Evolutionary conservation across 352 stramenopile species (phyloP), one percentile per base, ranked within the genome.

Genomic region (Globisporangium paddicum): DNA sequence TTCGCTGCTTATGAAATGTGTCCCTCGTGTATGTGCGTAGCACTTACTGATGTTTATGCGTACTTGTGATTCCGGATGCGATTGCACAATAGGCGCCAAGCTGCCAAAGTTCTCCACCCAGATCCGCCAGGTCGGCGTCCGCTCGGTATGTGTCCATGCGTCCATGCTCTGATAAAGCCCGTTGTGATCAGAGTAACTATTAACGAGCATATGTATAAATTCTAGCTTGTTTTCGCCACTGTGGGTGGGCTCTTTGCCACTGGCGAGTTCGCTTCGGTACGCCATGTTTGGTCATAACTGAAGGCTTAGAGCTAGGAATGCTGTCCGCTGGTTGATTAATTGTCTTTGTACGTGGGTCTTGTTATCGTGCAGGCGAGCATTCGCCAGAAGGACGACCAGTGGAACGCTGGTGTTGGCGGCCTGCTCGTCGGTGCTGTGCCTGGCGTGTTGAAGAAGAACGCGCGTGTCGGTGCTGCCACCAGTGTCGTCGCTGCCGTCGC

Each of bases 91-190:
- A 95, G 86, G 83, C 28, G 78, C 67, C 23, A 80, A 91, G 67
- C 69, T 95, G 52, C 86, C 86, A 32, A 94, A 90, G 69, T 89
- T 95, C 52, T 74, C 80, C 30, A 69, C 62, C 42, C 86, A 95
- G 67, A 68, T 94, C 37, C 90, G 89, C 68, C 77, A 88, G 65
- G 61, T 95, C n/a, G 86, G 82, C 37, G 65, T 63, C 21, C 86
- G 84, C 38, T 86, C 82, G 77, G 82, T 93, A 71, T 23, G 69
- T 70, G 6, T 16, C 2, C 38, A 14, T 9, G 30, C 18, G 6
- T 16, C 2, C 38, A 14, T 9, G 30, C 18, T 54, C 10, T 54
- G 47, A 30, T 41, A 44, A 16, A 44, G 18, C 38, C 6, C 8
- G 18, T 18, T 21, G 5, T 10, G 38, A 23, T 21, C 21, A n/a